Base-by-base conservation (phyloP, 2,329 filamentous ascomycete genomes). In the Elsinoe perseae region DNA sequence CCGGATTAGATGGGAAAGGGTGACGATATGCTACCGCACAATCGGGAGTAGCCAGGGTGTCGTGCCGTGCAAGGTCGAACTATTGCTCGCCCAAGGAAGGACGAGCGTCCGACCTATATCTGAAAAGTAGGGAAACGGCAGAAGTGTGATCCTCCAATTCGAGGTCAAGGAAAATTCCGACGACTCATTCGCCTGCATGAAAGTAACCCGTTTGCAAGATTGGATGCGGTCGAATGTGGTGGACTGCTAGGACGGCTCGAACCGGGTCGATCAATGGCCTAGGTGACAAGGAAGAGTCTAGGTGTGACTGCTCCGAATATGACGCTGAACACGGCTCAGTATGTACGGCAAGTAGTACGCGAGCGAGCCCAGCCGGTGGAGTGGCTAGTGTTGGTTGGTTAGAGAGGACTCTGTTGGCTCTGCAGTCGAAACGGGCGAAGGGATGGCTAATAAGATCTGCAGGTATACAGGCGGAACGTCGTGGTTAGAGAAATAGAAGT, bases 21-120 rank as follows among this genome's bases (percentile, higher is more conserved):
- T 61, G 53, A 54, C 46, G 54, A 44, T 55, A 57, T 38, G 56
- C 56, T 43, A 57, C 46, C 9, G 59, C 56, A 50, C 61, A 57
- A 40, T 58, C 58, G 48, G 58, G 56, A 28, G 57, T 54, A 56
- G 61, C 61, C 61, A 62, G 56, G 50, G 48, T 60, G 58, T 43
- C 32, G 25, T 20, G 12, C 9, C 32, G 44, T 20, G n/a, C 30
- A 27, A 50, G 27, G 44, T 32, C 32, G 16, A 18, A 50, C 27
- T 32, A 20, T 30, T 44, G 40, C 40, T 44, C 40, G 44, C 18
- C 44, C 44, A 10, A 27, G 44, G 44, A 8, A 50, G 44, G 44
- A 30, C 25, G 44, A 50, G 27, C 25, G 25, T 32, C 44, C 44
- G 18, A 32, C 44, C 44, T 50, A 50, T 50, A 50, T 50, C 40